phyloP scores from a whole-genome alignment of 1,139 yeast species.

The Wickerhamomyces sp. region DNA sequence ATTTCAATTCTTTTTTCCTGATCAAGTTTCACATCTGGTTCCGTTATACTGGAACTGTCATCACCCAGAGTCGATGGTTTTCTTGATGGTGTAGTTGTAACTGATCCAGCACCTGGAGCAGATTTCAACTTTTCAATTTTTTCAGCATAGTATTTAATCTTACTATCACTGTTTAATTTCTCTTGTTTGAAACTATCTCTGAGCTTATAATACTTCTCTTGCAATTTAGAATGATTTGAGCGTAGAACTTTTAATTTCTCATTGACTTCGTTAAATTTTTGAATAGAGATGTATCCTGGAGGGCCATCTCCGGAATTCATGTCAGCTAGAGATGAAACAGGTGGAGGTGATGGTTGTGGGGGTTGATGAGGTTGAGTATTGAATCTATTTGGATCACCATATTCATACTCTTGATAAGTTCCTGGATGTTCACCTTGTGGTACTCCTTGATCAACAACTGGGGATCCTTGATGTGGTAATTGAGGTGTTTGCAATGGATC shows the following conservation, averaged over 20 bases:
- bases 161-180: not conserved
- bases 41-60: conserved; percentile 7
- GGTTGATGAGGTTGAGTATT: too few species aligned
- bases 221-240: not conserved
- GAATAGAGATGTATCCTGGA: conserved; percentile 2
- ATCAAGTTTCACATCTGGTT: conserved; percentile 15
- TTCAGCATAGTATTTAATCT: conserved; percentile 2
- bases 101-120: too few species aligned
- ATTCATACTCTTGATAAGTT: too few species aligned
- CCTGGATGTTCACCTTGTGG: too few species aligned
- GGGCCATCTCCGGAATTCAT: not conserved
- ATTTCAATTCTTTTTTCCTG: conserved; percentile 2
- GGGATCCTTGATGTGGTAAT: too few species aligned
- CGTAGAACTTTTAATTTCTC: not conserved
- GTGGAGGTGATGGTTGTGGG: too few species aligned
- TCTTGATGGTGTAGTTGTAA: conserved; percentile 6
- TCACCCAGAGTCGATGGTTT: not conserved
- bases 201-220: conserved; percentile 2
- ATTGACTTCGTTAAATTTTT: not conserved
- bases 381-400: too few species aligned
- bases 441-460: too few species aligned
- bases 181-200: conserved; percentile 1
- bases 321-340: not conserved
- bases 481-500: too few species aligned
- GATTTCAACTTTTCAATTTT: conserved; percentile 6